Evolutionary conservation across 2,329 filamentous ascomycete species (phyloP).

Genomic region (Cryoendolithus antarcticus): DNA sequence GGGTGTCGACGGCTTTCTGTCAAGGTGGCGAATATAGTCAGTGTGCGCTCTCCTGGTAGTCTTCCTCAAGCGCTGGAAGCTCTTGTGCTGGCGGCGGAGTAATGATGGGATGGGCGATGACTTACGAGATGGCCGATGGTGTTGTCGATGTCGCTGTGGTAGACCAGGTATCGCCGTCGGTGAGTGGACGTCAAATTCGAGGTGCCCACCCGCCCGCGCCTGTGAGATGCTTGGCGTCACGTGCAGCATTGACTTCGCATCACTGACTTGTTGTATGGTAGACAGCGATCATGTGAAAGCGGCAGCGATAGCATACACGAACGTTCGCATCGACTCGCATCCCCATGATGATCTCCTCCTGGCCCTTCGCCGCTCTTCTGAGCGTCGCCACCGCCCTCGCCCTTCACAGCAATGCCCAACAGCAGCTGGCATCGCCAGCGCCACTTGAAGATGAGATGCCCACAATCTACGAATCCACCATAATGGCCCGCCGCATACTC

Average conservation of each 20-base stretch:
- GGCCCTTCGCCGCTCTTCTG: slow-evolving; percentile 2
- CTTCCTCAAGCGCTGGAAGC: slow-evolving; percentile 6
- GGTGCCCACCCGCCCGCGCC: slow-evolving; percentile 5
- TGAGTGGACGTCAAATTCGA: slow-evolving; percentile 4
- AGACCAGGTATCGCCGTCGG: slow-evolving; percentile 1
- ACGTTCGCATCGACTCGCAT: no score
- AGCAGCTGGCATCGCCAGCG: slow-evolving; percentile 8
- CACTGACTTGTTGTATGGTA: neutral
- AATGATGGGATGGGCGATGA: no score
- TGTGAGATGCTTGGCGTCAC: neutral
- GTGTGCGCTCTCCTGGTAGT: neutral
- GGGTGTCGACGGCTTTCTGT: slow-evolving; percentile 1
- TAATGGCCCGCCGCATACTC: slow-evolving; percentile 81
- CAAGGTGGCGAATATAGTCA: neutral
- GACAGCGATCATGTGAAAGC: no score
- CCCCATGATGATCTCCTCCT: neutral
- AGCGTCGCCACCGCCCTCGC: slow-evolving; percentile 7
- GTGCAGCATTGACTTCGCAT: neutral
- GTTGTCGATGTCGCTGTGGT: slow-evolving; percentile 6
- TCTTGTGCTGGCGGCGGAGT: no score
- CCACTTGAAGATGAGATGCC: slow-evolving; percentile 43
- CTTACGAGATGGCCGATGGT: slow-evolving; percentile 8
- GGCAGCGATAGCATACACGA: no score
- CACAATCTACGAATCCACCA: slow-evolving; percentile 71
- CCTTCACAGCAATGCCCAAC: slow-evolving; percentile 12